Percentiles rank a stretch among this genome's conserved stretches.
These are phyloP conservation scores for Yamadazyma atlantica DNA, from an alignment of 1,139 yeast genomes.

Conservation along the genomic window DNA sequence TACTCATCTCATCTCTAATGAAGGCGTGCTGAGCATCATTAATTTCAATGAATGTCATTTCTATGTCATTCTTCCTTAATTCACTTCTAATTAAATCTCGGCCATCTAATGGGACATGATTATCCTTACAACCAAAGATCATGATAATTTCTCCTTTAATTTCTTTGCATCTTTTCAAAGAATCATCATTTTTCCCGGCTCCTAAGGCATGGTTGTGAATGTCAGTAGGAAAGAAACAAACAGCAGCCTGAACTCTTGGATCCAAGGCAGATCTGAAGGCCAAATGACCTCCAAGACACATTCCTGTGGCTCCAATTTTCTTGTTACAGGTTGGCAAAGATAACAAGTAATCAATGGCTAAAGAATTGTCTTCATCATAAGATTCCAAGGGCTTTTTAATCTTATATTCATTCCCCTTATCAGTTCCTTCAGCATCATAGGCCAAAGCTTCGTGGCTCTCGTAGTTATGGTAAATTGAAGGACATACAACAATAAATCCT, in stretches of 20 bases:
- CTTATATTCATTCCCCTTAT: constrained; percentile 69
- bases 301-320: constrained; percentile 77
- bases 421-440: constrained; percentile 75
- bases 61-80: constrained; percentile 60
- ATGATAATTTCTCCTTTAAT: constrained; percentile 60
- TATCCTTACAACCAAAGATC: constrained; percentile 78
- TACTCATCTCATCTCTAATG: constrained; percentile 73
- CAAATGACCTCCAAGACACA: constrained; percentile 85
- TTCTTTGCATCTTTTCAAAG: constrained; percentile 56
- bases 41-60: constrained; percentile 69
- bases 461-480: constrained; percentile 77
- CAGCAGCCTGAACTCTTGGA: constrained; percentile 62
- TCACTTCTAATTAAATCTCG: constrained; percentile 67
- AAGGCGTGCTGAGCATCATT: constrained; percentile 82
- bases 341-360: constrained; percentile 62
- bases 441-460: constrained; percentile 62
- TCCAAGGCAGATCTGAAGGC: constrained; percentile 76
- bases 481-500: constrained; percentile 76
- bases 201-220: constrained; percentile 70
- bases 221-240: constrained; percentile 81
- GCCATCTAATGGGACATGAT: constrained; percentile 79
- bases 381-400: constrained; percentile 65
- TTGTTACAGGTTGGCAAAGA: constrained; percentile 67
- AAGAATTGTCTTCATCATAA: constrained; percentile 71
- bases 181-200: constrained; percentile 60